Evolutionary conservation across 2,329 filamentous ascomycete species (phyloP), one percentile per base, ranked within the genome.

Genomic region (Mariannaea sp.): DNA sequence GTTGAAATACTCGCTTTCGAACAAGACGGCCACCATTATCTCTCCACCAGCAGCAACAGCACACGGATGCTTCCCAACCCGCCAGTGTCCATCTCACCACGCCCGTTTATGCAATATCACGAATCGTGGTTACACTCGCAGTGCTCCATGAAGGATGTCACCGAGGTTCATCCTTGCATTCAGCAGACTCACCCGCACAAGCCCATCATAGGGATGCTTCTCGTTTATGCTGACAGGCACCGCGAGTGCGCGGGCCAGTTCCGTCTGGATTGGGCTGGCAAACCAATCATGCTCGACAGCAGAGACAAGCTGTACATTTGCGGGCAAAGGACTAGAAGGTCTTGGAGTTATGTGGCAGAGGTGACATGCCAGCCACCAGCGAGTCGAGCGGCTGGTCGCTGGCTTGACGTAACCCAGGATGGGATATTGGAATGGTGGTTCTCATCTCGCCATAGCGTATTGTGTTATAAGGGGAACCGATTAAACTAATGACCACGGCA

Each of bases 1-100:
- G 26, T 49, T 3, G 24, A 46, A 7, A 39, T 48, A 8, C 2
- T 49, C 10, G 49, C 35, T 14, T 20, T 56, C 12, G 45, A 47
- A 12, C 24, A 53, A 5, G 19, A 22, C 14, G 19, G 12, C 22
- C 14, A 7, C 20, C 16, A 9, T 22, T 4, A 6, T 36, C 32
- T 16, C 5, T 9, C 14, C 32, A 16, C 26, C 24, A 12, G 22
- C 20, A 27, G 26, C n/a, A n/a, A n/a, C n/a, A n/a, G n/a, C n/a
- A n/a, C 26, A 29, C 26, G 26, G 26, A 29, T 29, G 7, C 26
- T 29, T 32, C 10, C 29, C 29, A n/a, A 32, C 29, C 10, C 13
- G 13, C 29, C 29, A 32, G 9, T 32, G 5, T 12, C 29, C 29
- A 32, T 32, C 9, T 32, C 29, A n/a, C 5, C 9, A 10, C 13